phyloP scores from a whole-genome alignment of 179 eudicot genomes.

The Carnegiea gigantea region DNA sequence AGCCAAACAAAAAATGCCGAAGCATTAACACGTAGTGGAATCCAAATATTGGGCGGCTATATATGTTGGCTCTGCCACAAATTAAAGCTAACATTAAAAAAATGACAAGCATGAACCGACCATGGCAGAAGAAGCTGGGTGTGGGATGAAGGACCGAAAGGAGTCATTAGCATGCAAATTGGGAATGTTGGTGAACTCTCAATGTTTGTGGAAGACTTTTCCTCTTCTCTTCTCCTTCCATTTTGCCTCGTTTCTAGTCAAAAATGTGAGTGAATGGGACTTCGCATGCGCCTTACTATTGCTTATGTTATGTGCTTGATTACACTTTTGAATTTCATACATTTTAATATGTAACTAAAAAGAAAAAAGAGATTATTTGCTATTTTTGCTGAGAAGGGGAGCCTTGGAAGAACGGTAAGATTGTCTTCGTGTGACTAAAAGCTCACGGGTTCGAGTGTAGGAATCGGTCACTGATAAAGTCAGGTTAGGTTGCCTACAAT shows the following conservation, averaged over 20 bases:
- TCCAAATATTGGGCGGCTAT: constrained; percentile 31
- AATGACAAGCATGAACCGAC: constrained; percentile 29
- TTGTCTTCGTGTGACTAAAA: no score
- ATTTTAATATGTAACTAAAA: no score
- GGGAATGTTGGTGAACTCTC: not conserved
- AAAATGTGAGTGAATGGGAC: not conserved
- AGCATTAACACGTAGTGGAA: constrained; percentile 25
- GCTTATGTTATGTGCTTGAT: no score
- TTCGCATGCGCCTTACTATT: not conserved
- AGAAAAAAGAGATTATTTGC: no score
- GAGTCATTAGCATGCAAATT: not conserved
- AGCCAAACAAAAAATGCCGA: not conserved
- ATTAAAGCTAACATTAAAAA: not conserved
- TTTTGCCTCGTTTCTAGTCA: not conserved
- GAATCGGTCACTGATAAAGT: no score
- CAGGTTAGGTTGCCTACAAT: no score
- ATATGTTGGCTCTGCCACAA: constrained; percentile 1
- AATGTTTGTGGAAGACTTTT: not conserved
- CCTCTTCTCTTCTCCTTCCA: not conserved
- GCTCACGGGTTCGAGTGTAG: no score
- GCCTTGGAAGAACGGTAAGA: no score
- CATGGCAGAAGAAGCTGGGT: constrained; percentile 10
- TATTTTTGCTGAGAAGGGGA: no score
- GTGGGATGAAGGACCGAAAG: constrained; percentile 19
- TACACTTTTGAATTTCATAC: no score